These are phyloP conservation scores for Macadamia tetraphylla DNA, from an alignment of 164 flowering plant genomes.

Conservation along the genomic window DNA sequence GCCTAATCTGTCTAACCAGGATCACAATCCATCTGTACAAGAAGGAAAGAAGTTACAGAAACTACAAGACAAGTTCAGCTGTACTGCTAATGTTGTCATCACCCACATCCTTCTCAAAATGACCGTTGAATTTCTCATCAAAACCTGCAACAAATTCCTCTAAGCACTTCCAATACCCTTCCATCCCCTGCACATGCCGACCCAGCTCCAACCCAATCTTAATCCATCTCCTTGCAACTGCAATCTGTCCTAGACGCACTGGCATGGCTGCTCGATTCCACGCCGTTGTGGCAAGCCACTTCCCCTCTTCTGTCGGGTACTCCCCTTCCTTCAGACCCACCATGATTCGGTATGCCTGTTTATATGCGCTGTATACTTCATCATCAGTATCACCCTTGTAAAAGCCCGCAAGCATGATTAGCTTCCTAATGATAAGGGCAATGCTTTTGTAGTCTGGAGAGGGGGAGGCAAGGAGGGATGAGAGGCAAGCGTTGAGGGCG, in stretches of 20 bases:
- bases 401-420: slow-evolving; percentile 17
- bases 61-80: too few relatives aligned
- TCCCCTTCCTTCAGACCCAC: slow-evolving; percentile 80
- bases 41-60: too few relatives aligned
- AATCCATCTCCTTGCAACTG: slow-evolving; percentile 75
- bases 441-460: slow-evolving; percentile 25
- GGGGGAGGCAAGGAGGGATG: slow-evolving; percentile 19
- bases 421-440: slow-evolving; percentile 23
- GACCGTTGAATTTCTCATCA: slow-evolving; percentile 32
- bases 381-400: slow-evolving; percentile 36
- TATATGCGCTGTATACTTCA: slow-evolving; percentile 52
- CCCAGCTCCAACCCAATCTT: slow-evolving; percentile 64
- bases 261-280: slow-evolving; percentile 87
- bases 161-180: slow-evolving; percentile 59
- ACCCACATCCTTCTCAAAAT: background rate
- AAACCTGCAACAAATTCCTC: slow-evolving; percentile 50
- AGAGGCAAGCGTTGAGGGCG: slow-evolving; percentile 24
- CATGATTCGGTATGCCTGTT: slow-evolving; percentile 74
- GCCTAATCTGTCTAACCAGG: too few relatives aligned
- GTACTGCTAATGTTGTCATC: too few relatives aligned
- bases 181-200: slow-evolving; percentile 50
- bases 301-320: slow-evolving; percentile 76
- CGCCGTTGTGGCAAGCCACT: slow-evolving; percentile 85
- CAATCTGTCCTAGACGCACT: slow-evolving; percentile 52
- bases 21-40: too few relatives aligned